phyloP scores from a whole-genome alignment of 345 rosid genomes.

The Melastoma malabathricum region DNA sequence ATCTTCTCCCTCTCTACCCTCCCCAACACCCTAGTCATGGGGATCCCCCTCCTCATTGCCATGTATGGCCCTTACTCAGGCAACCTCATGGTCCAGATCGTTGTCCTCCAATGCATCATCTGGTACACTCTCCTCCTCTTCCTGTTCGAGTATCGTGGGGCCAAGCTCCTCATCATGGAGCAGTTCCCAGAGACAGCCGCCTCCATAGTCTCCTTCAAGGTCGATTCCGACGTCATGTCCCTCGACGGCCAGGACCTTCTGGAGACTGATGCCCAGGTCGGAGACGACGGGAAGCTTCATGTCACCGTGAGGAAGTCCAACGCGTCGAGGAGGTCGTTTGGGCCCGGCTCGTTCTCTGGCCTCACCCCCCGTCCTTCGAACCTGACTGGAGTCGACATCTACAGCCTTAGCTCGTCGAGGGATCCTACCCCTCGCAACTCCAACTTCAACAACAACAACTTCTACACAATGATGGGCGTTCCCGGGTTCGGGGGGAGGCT shows the following conservation, averaged over 20 bases:
- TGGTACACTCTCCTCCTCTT: slow-evolving; percentile 94
- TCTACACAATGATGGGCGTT: slow-evolving; percentile 78
- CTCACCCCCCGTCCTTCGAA: slow-evolving; percentile 83
- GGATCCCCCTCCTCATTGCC: slow-evolving; percentile 78
- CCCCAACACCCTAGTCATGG: slow-evolving; percentile 94
- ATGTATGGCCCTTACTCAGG: slow-evolving; percentile 71
- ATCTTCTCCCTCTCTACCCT: slow-evolving; percentile 81
- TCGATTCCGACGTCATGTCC: slow-evolving; percentile 80
- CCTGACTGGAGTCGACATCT: slow-evolving; percentile 88
- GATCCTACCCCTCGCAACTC: slow-evolving; percentile 85
- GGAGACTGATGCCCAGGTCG: slow-evolving; percentile 77
- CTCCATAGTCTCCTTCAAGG: slow-evolving; percentile 80
- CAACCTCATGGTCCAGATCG: slow-evolving; percentile 84
- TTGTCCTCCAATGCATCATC: slow-evolving; percentile 87
- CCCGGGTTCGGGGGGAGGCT: slow-evolving; percentile 45
- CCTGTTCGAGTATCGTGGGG: slow-evolving; percentile 84
- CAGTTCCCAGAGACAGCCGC: slow-evolving; percentile 94
- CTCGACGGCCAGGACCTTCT: slow-evolving; percentile 67
- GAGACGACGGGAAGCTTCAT: slow-evolving; percentile 80
- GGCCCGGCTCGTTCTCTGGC: slow-evolving; percentile 34
- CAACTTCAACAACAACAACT: slow-evolving; percentile 76
- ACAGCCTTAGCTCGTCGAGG: slow-evolving; percentile 67
- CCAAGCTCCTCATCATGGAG: slow-evolving; percentile 73
- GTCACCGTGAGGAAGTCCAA: slow-evolving; percentile 80
- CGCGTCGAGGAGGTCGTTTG: slow-evolving; percentile 59